These are phyloP conservation scores for Triticum aestivum DNA, from an alignment of 176 grass and related monocot genomes.

Conservation along the genomic window IWGSC_CS_RefSeq_v2.1 NC_057799.1:426821472-426821971, in stretches of 20 bases:
- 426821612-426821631: neutral
- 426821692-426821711: neutral
- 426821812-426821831: neutral
- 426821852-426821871: neutral
- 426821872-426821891: neutral
- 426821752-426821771: neutral
- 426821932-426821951: neutral
- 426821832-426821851: neutral
- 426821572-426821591: neutral
- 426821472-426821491: too few species aligned
- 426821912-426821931: neutral
- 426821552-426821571: neutral
- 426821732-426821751: neutral
- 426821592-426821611: neutral
- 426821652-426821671: neutral
- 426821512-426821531: neutral
- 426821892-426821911: neutral
- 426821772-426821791: too few species aligned
- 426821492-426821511: neutral
- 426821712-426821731: neutral
- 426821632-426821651: neutral
- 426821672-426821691: neutral
- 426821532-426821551: neutral
- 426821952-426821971: neutral
- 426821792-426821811: neutral